Base-by-base conservation (phyloP, 495 filamentous ascomycete species). In the Paragyromitra xinjiangensis region DNA sequence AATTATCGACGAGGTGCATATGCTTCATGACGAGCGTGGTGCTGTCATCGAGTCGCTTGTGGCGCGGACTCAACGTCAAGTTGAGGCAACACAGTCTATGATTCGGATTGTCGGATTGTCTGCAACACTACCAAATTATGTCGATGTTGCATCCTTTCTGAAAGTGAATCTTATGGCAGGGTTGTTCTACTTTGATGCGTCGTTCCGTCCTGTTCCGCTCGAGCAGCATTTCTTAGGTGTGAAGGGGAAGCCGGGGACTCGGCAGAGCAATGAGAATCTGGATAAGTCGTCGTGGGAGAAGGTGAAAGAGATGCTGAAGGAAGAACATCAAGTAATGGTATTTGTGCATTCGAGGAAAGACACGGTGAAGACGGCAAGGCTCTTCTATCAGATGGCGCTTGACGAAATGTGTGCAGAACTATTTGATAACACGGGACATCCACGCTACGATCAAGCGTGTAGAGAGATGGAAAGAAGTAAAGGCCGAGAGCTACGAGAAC, bases 1-100 rank as follows among this genome's bases (percentile, higher is more conserved):
- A 64, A 98, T 99, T 77, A 97, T 99, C 81, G 95, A 99, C 83
- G 95, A 99, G 84, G 95, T 99, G 1, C 95, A 99, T 80, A 99
- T 99, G 95, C 90, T 99, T 78, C 95, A 99, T 81, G 95, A 99
- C 82, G 95, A 98, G 82, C 90, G 95, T 80, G 95, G 95, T 80
- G 94, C 95, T 6, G 96, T 99, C 11, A 87, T 99, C 62, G 95
- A 99, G 81, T 97, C 94, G 6, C 85, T 99, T 62, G 95, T 98
- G 19, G 95, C 95, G 5, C 89, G 95, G 61, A 99, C 95, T 0
- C 91, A 98, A 84, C 88, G 95, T 56, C 95, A 99, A 79, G 95
- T 99, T 0, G 95, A 99, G 84, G 97, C 95, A 83, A 98, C 96
- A 0, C 95, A 99, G 83, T 97, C 93, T 0, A 88, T 99, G 64